A percentile compares a stretch with the other conserved stretches of the same genome.
These are phyloP conservation scores for Zizania latifolia DNA, from an alignment of 176 grass and related monocot genomes.

Conservation along the genomic window DNA sequence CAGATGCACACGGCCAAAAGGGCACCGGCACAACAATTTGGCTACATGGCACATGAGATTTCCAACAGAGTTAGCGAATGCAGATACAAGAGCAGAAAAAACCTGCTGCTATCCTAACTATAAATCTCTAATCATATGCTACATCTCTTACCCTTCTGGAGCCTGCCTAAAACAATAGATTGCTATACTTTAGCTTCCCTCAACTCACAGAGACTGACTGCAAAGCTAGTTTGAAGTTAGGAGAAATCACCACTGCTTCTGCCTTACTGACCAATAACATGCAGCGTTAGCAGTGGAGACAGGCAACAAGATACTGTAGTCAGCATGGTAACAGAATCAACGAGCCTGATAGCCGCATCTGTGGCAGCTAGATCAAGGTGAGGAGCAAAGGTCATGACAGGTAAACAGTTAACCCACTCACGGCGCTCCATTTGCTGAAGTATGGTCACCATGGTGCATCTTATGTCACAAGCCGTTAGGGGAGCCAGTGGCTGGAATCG, in stretches of 20 bases:
- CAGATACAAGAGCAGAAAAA: background rate
- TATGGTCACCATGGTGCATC: background rate
- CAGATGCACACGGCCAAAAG: background rate
- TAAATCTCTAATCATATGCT: background rate
- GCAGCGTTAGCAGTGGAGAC: background rate
- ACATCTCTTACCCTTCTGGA: background rate
- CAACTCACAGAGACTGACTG: background rate
- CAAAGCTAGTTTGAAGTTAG: background rate
- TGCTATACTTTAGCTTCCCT: background rate
- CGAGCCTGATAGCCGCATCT: background rate
- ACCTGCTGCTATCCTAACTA: background rate
- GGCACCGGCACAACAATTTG: background rate
- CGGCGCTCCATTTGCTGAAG: background rate
- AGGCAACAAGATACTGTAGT: background rate
- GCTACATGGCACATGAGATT: background rate
- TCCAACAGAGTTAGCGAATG: background rate
- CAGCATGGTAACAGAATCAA: background rate
- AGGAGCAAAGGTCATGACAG: conserved; percentile 4
- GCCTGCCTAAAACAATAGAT: background rate
- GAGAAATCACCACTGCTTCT: background rate
- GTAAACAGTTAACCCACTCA: conserved; percentile 9
- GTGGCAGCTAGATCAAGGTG: background rate
- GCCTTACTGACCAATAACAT: background rate
- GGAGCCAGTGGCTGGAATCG: conserved; percentile 42
- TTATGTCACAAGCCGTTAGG: conserved; percentile 14